Evolutionary conservation across 257 asterid genomes (phyloP), one percentile per base, ranked within the genome.

Genomic region (Salvia splendens): DNA sequence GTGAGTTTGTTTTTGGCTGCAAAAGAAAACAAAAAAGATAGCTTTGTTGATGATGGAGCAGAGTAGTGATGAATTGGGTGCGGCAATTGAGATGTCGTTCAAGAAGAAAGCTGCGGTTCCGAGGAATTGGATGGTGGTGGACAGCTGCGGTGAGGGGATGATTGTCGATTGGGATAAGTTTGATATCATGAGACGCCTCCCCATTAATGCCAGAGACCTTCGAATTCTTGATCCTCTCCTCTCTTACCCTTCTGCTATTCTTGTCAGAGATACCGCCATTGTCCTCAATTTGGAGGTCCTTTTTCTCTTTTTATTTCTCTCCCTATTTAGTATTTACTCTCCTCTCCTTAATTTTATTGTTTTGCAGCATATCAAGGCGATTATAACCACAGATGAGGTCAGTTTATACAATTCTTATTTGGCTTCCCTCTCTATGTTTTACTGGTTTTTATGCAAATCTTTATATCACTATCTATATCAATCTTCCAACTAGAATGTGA

Each of bases 321-420:
- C 3, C 2, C 15, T 49, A 2, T 54, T 33, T 52, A 12, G n/a
- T n/a, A n/a, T n/a, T n/a, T n/a, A n/a, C n/a, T n/a, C n/a, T n/a
- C n/a, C 70, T 11, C 24, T 67, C 1, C 1, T 6, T 47, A 12
- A 38, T 36, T 5, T 78, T 10, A 2, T 3, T 4, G 12, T 1
- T 51, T 76, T 75, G 80, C 94, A 93, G 97, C 97, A 93, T 65
- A 90, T 93, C 79, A 93, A 93, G 77, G 99, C 99, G 41, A 90
- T 93, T 15, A 86, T 93, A 52, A 93, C 99, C 0, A 67, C 94
- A 35, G 87, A 86, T 43, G 92, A 86, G 99, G 98, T 92, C 65
- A 71, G 41, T 65, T 68, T 24, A 24, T 24, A 24, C 0, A 20
- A 20, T 20, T 20, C 24, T n/a, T n/a, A n/a, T 20, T 20, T 20